phyloP scores from a whole-genome alignment of 352 stramenopile genomes.

The Phytophthora pisi region DNA sequence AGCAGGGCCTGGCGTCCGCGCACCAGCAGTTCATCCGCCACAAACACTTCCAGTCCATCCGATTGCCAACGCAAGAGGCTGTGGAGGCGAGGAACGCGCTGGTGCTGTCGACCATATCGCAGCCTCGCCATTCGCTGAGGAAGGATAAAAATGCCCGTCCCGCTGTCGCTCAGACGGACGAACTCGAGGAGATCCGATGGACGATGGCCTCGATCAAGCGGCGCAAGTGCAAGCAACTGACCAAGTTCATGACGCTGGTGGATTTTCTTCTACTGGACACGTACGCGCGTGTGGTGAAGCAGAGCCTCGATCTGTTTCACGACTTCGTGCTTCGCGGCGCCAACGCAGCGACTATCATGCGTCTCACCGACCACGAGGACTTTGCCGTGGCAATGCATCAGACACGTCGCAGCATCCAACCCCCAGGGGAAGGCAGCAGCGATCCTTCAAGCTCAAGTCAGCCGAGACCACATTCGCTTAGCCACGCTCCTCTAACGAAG shows the following conservation, averaged over 20 bases:
- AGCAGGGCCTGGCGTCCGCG: slow-evolving; percentile 54
- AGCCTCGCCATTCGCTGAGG: not conserved
- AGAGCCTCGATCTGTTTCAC: slow-evolving; percentile 52
- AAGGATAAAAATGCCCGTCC: slow-evolving; percentile 16
- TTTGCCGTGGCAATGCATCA: slow-evolving; percentile 22
- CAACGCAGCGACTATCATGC: slow-evolving; percentile 43
- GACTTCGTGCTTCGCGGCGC: slow-evolving; percentile 48
- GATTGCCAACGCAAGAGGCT: slow-evolving; percentile 12
- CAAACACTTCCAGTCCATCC: slow-evolving; percentile 51
- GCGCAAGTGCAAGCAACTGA: slow-evolving; percentile 57
- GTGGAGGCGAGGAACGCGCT: slow-evolving; percentile 29
- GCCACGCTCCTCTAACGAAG: slow-evolving; percentile 29
- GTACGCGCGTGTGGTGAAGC: slow-evolving; percentile 39
- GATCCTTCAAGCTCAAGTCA: slow-evolving; percentile 1
- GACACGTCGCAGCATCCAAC: slow-evolving; percentile 1
- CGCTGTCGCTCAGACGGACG: slow-evolving; percentile 15
- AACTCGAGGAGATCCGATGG: slow-evolving; percentile 66
- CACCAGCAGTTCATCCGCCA: slow-evolving; percentile 55
- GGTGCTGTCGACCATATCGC: slow-evolving; percentile 8
- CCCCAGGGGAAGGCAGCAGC: slow-evolving; percentile 14
- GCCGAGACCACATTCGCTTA: not conserved
- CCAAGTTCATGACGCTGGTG: slow-evolving; percentile 57
- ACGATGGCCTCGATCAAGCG: slow-evolving; percentile 71
- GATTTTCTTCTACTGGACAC: slow-evolving; percentile 66
- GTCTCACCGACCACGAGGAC: slow-evolving; percentile 35